These are phyloP conservation scores for Agaricus blazei DNA, from an alignment of 768 basidiomycete species.

Conservation along the genomic window DNA sequence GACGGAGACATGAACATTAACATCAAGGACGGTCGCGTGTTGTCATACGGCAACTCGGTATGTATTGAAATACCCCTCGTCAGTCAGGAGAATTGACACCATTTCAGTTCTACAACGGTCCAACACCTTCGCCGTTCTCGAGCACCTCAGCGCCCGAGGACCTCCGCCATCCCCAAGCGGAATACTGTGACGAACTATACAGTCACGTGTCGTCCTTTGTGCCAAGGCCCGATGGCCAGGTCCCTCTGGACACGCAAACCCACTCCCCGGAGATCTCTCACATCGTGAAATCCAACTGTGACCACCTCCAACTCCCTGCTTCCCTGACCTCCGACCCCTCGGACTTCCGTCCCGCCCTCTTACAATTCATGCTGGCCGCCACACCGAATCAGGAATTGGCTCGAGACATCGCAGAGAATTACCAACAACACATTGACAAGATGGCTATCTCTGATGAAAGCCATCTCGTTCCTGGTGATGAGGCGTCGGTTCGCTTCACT, in stretches of 20 bases:
- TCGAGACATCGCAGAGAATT: constrained; percentile 43
- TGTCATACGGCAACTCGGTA: constrained; percentile 88
- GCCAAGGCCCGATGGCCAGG: constrained; percentile 24
- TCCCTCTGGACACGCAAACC: constrained; percentile 24
- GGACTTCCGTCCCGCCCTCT: constrained; percentile 53
- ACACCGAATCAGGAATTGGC: constrained; percentile 47
- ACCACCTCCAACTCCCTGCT: constrained; percentile 35
- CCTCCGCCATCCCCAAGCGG: constrained; percentile 42
- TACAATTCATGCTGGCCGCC: constrained; percentile 78
- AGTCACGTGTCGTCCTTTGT: background rate
- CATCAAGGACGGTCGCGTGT: constrained; percentile 73
- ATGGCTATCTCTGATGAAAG: constrained; percentile 40
- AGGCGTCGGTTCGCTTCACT: constrained; percentile 29
- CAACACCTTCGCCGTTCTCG: constrained; percentile 33
- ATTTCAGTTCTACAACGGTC: constrained; percentile 71
- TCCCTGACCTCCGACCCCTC: constrained; percentile 28
- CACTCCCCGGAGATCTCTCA: constrained; percentile 33
- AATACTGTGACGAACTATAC: constrained; percentile 44
- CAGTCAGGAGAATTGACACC: background rate
- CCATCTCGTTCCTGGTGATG: constrained; percentile 40
- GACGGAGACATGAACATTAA: constrained; percentile 95
- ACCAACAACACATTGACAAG: constrained; percentile 42
- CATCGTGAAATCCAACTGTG: constrained; percentile 55
- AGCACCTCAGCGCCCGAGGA: constrained; percentile 25
- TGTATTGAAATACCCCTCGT: constrained; percentile 21